These are phyloP conservation scores for Monosporascus sp. DNA, from an alignment of 2,329 filamentous ascomycete genomes.

Conservation along the genomic window DNA sequence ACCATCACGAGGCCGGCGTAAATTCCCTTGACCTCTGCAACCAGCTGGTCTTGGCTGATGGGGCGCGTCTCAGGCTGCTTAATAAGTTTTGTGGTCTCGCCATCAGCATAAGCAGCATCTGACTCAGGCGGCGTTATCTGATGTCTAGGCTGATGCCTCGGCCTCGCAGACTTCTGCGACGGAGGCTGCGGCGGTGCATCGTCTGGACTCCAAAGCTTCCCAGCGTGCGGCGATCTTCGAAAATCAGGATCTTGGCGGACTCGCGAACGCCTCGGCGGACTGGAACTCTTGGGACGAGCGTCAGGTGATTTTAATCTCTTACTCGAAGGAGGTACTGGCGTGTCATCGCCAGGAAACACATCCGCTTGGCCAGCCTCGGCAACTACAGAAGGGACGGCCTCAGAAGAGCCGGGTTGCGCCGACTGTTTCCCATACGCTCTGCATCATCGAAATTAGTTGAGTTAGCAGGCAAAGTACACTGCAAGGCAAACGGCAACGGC, in stretches of 20 bases:
- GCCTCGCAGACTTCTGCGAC: neutral
- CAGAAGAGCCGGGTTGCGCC: neutral
- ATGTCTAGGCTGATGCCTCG: neutral
- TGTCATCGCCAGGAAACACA: neutral
- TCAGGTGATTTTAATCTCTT: neutral
- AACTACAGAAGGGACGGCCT: neutral
- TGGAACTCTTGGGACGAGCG: neutral
- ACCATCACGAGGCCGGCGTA: slow-evolving; percentile 83
- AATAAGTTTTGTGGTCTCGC: slow-evolving; percentile 14
- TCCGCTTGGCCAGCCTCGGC: neutral
- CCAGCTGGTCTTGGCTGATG: slow-evolving; percentile 73
- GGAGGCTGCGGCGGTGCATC: neutral
- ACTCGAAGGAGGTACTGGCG: neutral
- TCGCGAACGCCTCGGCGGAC: neutral
- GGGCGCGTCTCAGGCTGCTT: slow-evolving; percentile 38
- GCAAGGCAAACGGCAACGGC: neutral
- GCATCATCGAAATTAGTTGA: no score
- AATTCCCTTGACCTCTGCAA: slow-evolving; percentile 77
- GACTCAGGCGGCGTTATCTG: neutral
- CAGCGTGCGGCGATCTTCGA: neutral
- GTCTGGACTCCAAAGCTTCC: neutral
- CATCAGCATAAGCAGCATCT: slow-evolving; percentile 10
- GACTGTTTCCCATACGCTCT: neutral
- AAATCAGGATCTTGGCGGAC: neutral
- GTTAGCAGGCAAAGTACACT: neutral